Evolutionary conservation across 1,284 basidiomycete species (phyloP).

Genomic region (Naganishia albida): DNA sequence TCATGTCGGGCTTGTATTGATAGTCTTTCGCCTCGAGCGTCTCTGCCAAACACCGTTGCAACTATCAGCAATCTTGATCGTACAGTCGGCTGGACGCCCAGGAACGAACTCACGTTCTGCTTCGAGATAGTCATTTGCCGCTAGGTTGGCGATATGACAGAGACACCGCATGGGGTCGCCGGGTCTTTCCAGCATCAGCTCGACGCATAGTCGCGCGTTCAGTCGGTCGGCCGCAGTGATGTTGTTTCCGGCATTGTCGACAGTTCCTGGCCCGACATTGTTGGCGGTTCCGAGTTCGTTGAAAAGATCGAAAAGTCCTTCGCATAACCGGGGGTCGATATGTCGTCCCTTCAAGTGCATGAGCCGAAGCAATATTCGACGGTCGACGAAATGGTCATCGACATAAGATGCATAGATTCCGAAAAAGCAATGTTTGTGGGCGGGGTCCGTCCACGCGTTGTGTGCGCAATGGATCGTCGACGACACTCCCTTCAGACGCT

Average conservation of each 20-base stretch:
- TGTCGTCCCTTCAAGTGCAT: neutral
- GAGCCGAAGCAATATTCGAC: neutral
- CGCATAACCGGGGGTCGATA: neutral
- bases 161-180: conserved; percentile 1
- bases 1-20: too few relatives aligned
- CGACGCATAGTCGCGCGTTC: neutral
- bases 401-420: neutral
- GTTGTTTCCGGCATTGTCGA: conserved; percentile 8
- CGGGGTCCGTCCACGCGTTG: conserved; percentile 10
- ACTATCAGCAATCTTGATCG: too few relatives aligned
- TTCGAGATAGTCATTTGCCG: neutral
- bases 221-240: neutral
- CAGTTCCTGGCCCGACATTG: conserved; percentile 8
- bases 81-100: too few relatives aligned
- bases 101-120: conserved; percentile 5
- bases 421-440: neutral
- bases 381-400: neutral
- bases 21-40: too few relatives aligned
- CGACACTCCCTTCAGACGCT: too few relatives aligned
- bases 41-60: too few relatives aligned
- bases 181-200: neutral
- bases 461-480: conserved; percentile 8
- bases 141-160: conserved; percentile 15
- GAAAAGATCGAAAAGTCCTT: conserved; percentile 3
- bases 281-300: neutral